A percentile compares a stretch with the other conserved stretches of the same genome.
phyloP scores from a whole-genome alignment of 1,284 basidiomycete genomes.

The Ceratobasidium sp. region DNA sequence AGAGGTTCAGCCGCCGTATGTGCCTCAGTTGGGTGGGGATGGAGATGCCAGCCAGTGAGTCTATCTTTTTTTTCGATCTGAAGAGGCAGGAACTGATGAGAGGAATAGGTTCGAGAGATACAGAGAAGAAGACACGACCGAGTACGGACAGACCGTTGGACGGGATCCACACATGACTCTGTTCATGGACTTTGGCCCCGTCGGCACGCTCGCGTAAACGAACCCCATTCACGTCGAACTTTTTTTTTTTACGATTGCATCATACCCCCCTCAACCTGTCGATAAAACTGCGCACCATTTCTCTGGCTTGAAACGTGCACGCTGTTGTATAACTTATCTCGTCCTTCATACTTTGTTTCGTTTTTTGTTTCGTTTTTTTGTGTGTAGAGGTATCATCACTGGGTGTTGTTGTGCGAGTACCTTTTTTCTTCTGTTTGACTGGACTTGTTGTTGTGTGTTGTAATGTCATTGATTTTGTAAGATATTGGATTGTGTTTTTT shows the following conservation, averaged over 20 bases:
- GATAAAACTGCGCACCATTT: background rate
- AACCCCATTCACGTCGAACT: background rate
- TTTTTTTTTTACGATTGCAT: background rate
- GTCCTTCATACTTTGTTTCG: background rate
- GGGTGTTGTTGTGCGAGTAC: background rate
- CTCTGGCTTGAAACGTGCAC: background rate
- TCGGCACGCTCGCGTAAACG: background rate
- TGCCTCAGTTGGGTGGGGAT: slow-evolving; percentile 86
- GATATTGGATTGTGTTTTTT: background rate
- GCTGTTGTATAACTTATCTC: slow-evolving; percentile 18
- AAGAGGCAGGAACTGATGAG: slow-evolving; percentile 9
- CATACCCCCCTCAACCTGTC: background rate
- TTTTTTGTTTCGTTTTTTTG: background rate
- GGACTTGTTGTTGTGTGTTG: background rate
- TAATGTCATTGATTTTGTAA: background rate
- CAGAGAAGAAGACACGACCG: slow-evolving; percentile 70
- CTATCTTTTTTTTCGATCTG: background rate
- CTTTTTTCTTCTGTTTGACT: background rate
- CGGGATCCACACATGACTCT: slow-evolving; percentile 6
- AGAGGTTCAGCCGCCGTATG: slow-evolving; percentile 96
- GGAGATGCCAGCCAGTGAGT: slow-evolving; percentile 92
- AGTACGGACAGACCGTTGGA: slow-evolving; percentile 58
- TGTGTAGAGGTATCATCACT: background rate
- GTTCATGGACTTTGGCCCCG: slow-evolving; percentile 34
- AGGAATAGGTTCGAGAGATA: slow-evolving; percentile 72